Evolutionary conservation across 2,329 filamentous ascomycete species (phyloP).

Genomic region (Fusarium euwallaceae): DNA sequence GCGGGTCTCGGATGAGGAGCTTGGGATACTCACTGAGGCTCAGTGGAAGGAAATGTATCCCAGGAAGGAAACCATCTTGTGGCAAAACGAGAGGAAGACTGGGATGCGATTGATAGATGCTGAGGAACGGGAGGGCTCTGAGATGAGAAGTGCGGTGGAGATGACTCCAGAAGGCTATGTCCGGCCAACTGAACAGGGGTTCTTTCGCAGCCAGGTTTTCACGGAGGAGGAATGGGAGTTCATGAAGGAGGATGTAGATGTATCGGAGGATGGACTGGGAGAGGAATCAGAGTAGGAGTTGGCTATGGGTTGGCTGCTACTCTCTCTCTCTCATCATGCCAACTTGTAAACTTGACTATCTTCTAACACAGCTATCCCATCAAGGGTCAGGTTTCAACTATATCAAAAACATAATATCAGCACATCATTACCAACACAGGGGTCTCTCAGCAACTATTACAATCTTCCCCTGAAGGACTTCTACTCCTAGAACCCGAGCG

Average conservation of each 20-base stretch:
- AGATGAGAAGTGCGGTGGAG: neutral
- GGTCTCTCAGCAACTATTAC: too few relatives aligned
- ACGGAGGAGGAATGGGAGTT: neutral
- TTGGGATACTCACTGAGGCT: neutral
- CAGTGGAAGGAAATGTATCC: neutral
- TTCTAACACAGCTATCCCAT: too few relatives aligned
- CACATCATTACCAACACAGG: too few relatives aligned
- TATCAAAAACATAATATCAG: too few relatives aligned
- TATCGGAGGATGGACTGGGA: neutral
- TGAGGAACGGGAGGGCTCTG: constrained; percentile 1
- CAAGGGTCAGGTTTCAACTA: too few relatives aligned
- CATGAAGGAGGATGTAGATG: neutral
- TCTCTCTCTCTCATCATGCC: neutral
- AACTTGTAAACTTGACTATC: neutral
- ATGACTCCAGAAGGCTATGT: constrained; percentile 2
- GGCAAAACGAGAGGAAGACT: neutral
- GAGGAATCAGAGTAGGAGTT: neutral
- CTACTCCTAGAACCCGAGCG: too few relatives aligned
- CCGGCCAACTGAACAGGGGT: neutral
- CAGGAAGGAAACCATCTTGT: neutral
- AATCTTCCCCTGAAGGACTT: too few relatives aligned
- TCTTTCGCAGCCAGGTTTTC: neutral
- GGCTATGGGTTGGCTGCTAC: too few relatives aligned
- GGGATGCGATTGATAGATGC: constrained; percentile 6
- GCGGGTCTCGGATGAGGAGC: neutral